phyloP scores from a whole-genome alignment of 225 moss, liverwort and hornwort genomes.

The Sphagnum tenellum region DNA sequence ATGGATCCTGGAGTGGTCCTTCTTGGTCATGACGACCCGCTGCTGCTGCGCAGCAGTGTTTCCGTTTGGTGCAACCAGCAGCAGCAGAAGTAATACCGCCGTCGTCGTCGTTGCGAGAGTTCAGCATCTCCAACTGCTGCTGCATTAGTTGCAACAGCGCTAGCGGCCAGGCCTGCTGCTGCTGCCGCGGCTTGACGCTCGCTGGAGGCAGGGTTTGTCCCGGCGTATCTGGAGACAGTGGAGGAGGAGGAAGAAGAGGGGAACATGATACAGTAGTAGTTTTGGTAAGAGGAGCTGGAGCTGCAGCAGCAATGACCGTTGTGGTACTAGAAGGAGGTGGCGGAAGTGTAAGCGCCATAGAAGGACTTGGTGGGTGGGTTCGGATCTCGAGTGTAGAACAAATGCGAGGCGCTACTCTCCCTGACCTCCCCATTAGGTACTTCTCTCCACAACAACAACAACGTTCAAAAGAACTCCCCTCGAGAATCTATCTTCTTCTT shows the following conservation, averaged over 20 bases:
- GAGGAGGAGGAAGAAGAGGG: conserved; percentile 39
- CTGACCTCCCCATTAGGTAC: conserved; percentile 41
- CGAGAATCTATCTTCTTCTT: too few relatives aligned
- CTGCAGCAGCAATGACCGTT: too few relatives aligned
- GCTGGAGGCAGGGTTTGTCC: conserved; percentile 8
- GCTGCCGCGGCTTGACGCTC: background rate
- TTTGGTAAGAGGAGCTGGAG: too few relatives aligned
- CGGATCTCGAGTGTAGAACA: conserved; percentile 58
- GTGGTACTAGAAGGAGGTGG: conserved; percentile 7
- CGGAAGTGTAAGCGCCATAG: conserved; percentile 20
- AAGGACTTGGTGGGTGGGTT: conserved; percentile 10
- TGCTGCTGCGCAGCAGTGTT: conserved; percentile 22
- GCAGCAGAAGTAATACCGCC: conserved; percentile 6
- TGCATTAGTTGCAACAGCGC: conserved; percentile 45
- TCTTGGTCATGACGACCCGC: background rate
- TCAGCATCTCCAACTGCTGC: conserved; percentile 37
- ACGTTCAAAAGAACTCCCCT: too few relatives aligned
- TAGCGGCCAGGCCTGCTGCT: conserved; percentile 40
- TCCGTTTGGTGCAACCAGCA: conserved; percentile 12
- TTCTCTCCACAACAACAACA: background rate
- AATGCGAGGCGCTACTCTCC: conserved; percentile 49
- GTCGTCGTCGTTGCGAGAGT: conserved; percentile 13
- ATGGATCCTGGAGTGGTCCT: too few relatives aligned
- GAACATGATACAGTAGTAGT: conserved; percentile 5
- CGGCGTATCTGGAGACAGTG: conserved; percentile 30